Evolutionary conservation across 2,329 filamentous ascomycete species (phyloP).

Genomic region (Monilinia fructicola): DNA sequence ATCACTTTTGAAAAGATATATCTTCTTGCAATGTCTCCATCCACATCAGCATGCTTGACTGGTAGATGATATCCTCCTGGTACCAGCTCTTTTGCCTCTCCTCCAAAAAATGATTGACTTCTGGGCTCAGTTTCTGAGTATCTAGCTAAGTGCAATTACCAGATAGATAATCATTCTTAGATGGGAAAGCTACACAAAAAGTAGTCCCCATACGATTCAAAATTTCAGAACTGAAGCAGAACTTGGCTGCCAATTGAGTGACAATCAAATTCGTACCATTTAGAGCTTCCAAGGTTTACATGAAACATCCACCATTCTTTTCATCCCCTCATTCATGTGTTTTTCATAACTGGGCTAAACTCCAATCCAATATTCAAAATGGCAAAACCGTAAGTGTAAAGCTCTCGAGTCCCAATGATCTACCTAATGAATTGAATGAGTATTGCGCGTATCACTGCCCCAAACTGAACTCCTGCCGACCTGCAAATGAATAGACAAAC

Average conservation of each 20-base stretch:
- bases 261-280: neutral
- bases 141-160: neutral
- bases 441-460: neutral
- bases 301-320: neutral
- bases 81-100: neutral
- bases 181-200: neutral
- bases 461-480: neutral
- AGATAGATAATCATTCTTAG: neutral
- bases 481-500: neutral
- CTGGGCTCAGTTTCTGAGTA: neutral
- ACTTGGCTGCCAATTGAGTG: neutral
- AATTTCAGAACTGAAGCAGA: neutral
- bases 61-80: neutral
- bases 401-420: neutral
- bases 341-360: neutral
- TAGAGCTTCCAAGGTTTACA: too few relatives aligned
- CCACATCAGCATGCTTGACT: neutral
- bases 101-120: too few relatives aligned
- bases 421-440: too few relatives aligned
- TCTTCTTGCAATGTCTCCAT: neutral
- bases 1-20: neutral
- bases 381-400: neutral
- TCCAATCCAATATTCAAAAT: neutral
- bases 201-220: neutral
- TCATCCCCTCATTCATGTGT: fast-evolving